These are phyloP conservation scores for Candida sakaeoensis DNA, from an alignment of 805 yeast genomes.

Conservation along the genomic window DNA sequence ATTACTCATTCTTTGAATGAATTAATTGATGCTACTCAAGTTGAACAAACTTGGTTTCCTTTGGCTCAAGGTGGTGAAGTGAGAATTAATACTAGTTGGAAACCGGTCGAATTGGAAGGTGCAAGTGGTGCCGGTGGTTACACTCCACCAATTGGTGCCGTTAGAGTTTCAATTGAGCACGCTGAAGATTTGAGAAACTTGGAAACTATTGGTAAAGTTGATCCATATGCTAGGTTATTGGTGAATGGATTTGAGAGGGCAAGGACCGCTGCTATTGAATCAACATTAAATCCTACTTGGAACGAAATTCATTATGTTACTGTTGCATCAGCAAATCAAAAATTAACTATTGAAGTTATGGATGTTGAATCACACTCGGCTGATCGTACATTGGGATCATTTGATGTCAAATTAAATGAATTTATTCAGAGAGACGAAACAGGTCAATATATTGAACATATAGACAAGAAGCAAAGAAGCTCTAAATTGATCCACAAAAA, in stretches of 20 bases:
- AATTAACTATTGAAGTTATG: constrained; percentile 83
- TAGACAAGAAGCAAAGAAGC: constrained; percentile 52
- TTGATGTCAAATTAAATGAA: constrained; percentile 64
- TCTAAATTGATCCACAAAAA: constrained; percentile 67
- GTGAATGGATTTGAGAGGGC: constrained; percentile 73
- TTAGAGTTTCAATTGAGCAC: constrained; percentile 65
- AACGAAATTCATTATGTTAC: constrained; percentile 80
- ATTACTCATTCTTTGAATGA: constrained; percentile 57
- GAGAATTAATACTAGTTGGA: constrained; percentile 71
- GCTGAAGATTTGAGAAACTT: constrained; percentile 78
- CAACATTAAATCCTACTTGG: constrained; percentile 78
- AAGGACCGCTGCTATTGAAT: constrained; percentile 67
- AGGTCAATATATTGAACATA: constrained; percentile 54
- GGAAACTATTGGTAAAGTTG: constrained; percentile 86
- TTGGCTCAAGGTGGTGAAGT: constrained; percentile 73
- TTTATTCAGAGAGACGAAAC: constrained; percentile 67
- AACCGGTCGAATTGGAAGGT: constrained; percentile 70
- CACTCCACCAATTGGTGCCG: constrained; percentile 91
- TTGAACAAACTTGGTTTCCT: constrained; percentile 75
- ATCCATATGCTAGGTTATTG: constrained; percentile 82
- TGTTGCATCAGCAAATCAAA: constrained; percentile 78
- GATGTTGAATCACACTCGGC: constrained; percentile 76
- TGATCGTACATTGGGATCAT: constrained; percentile 85
- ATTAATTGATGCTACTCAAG: constrained; percentile 71
- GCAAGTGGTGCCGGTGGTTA: constrained; percentile 75